These are phyloP conservation scores for Avena insularis DNA, from an alignment of 176 grass and related monocot species.

Conservation along the genomic window DNA sequence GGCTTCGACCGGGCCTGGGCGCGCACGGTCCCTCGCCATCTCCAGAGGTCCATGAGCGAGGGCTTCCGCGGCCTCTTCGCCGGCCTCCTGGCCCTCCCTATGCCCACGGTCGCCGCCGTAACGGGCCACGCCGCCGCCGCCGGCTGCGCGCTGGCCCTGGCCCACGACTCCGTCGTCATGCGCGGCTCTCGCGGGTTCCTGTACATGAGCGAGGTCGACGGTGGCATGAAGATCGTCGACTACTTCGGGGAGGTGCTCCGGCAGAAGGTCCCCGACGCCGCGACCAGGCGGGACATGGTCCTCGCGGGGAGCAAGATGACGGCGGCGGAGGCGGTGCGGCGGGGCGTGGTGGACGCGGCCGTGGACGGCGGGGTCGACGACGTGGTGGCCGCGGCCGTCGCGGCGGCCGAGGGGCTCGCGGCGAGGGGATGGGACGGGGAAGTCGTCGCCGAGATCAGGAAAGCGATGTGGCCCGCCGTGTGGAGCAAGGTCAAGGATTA, in stretches of 20 bases:
- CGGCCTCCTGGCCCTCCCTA: constrained; percentile 69
- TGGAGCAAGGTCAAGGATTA: constrained; percentile 41
- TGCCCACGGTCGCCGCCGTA: constrained; percentile 73
- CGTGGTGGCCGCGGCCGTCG: constrained; percentile 50
- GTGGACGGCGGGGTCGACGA: constrained; percentile 41
- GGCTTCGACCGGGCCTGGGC: constrained; percentile 73
- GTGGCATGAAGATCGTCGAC: constrained; percentile 58
- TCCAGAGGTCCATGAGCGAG: constrained; percentile 35
- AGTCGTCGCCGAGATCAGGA: constrained; percentile 47
- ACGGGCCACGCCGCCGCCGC: constrained; percentile 63
- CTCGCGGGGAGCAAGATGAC: constrained; percentile 55
- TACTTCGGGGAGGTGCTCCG: constrained; percentile 65
- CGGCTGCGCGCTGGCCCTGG: constrained; percentile 62
- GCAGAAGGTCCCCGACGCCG: constrained; percentile 73
- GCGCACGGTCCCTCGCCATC: constrained; percentile 23
- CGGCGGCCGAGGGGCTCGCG: constrained; percentile 47
- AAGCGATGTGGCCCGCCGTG: constrained; percentile 40
- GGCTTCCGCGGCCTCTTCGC: constrained; percentile 46
- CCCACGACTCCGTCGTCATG: constrained; percentile 77
- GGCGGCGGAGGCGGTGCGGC: constrained; percentile 49
- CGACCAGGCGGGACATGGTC: constrained; percentile 54
- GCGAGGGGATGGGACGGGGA: constrained; percentile 52
- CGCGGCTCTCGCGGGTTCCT: constrained; percentile 68
- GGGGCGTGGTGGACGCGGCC: constrained; percentile 64
- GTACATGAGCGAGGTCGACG: constrained; percentile 90